Percentiles rank a stretch among this genome's conserved stretches.
These are phyloP conservation scores for Ascoidea asiatica DNA, from an alignment of 805 yeast genomes.

Conservation along the genomic window DNA sequence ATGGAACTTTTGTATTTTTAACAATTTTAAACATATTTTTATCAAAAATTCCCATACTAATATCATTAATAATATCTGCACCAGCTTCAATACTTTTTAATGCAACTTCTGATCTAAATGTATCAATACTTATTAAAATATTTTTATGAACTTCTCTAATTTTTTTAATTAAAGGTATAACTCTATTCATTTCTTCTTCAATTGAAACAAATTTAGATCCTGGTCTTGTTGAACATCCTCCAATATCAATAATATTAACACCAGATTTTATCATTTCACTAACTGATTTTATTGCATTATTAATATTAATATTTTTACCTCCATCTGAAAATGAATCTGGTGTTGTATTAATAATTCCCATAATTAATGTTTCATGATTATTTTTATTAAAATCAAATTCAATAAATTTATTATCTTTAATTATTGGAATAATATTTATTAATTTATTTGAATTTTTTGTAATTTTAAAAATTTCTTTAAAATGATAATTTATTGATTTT, in stretches of 20 bases:
- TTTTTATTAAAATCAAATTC: constrained; percentile 13
- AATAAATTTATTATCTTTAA: background rate
- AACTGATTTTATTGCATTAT: constrained; percentile 31
- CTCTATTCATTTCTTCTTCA: constrained; percentile 58
- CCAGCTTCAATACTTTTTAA: constrained; percentile 54
- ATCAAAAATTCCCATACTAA: constrained; percentile 79
- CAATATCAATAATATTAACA: constrained; percentile 76
- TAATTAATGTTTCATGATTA: constrained; percentile 44
- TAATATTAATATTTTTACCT: constrained; percentile 29
- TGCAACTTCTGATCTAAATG: constrained; percentile 72
- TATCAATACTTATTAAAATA: constrained; percentile 69
- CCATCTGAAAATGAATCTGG: constrained; percentile 97
- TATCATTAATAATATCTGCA: constrained; percentile 86
- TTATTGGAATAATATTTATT: constrained; percentile 5
- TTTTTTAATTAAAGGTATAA: constrained; percentile 54
- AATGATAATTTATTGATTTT: constrained; percentile 61
- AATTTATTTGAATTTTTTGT: background rate
- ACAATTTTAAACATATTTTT: constrained; percentile 50
- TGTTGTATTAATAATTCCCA: constrained; percentile 84
- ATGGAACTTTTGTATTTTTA: constrained; percentile 54
- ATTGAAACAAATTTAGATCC: constrained; percentile 48
- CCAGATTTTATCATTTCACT: constrained; percentile 38
- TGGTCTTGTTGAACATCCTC: constrained; percentile 92
- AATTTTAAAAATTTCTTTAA: constrained; percentile 32
- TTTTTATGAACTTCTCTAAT: constrained; percentile 33